These are phyloP conservation scores for Westerdykella sp. DNA, from an alignment of 2,329 filamentous ascomycete species.

Conservation along the genomic window DNA sequence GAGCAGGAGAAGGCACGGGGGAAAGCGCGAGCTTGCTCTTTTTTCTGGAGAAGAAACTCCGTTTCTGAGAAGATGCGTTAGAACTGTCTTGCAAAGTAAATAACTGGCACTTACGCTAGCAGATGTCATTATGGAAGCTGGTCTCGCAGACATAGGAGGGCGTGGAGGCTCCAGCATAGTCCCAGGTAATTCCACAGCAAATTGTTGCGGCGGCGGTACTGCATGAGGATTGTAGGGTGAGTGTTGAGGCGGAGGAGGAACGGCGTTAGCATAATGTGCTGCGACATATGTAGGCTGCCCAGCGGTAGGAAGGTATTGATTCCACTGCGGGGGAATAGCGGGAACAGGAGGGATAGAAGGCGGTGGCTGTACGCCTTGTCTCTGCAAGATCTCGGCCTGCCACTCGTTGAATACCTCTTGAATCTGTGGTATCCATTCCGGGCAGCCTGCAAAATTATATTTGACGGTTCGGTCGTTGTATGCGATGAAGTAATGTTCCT, in stretches of 20 bases:
- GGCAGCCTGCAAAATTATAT: constrained; percentile 29
- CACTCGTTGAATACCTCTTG: constrained; percentile 27
- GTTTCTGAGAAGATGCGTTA: constrained; percentile 17
- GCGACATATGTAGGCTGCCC: background rate
- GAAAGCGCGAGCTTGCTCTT: background rate
- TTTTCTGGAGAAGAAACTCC: constrained; percentile 16
- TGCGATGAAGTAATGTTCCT: constrained; percentile 29
- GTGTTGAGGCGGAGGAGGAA: constrained; percentile 1
- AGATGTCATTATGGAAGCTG: constrained; percentile 5
- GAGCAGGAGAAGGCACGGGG: background rate
- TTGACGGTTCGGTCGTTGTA: constrained; percentile 28
- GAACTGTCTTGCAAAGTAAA: constrained; percentile 15
- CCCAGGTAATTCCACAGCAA: constrained; percentile 15
- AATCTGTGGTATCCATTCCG: constrained; percentile 32
- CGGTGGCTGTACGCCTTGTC: constrained; percentile 4
- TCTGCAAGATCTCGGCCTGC: constrained; percentile 20
- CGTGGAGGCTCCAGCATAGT: constrained; percentile 7
- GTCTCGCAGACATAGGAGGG: constrained; percentile 7
- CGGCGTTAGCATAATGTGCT: background rate
- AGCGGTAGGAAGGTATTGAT: background rate
- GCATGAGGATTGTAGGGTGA: constrained; percentile 5
- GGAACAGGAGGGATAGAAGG: constrained; percentile 2
- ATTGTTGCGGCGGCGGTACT: constrained; percentile 8
- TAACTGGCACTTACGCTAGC: constrained; percentile 11
- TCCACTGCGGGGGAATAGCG: constrained; percentile 3